phyloP scores from a whole-genome alignment of 257 asterid genomes.

The Verbena officinalis region DNA sequence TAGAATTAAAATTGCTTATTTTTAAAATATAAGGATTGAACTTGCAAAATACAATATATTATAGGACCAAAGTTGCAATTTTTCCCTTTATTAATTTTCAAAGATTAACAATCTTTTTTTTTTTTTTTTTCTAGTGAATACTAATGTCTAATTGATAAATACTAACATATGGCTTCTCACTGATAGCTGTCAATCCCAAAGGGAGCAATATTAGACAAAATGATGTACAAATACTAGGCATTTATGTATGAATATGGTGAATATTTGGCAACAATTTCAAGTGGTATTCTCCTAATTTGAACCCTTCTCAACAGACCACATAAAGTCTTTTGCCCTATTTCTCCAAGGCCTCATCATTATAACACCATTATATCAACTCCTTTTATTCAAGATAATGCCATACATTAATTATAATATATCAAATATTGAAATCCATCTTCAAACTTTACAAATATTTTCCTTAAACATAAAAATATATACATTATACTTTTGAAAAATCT shows the following conservation, averaged over 20 bases:
- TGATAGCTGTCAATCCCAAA: neutral
- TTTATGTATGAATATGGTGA: neutral
- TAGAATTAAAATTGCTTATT: too few relatives aligned
- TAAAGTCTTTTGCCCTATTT: slow-evolving; percentile 34
- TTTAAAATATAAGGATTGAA: too few relatives aligned
- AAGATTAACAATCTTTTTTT: too few relatives aligned
- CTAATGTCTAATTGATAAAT: neutral
- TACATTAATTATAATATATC: neutral
- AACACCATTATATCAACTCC: slow-evolving; percentile 15
- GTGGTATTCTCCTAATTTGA: slow-evolving; percentile 36
- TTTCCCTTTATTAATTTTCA: too few relatives aligned
- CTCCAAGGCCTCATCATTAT: slow-evolving; percentile 21
- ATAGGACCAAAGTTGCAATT: too few relatives aligned
- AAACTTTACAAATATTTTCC: too few relatives aligned
- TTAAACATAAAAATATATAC: too few relatives aligned
- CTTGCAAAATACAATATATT: too few relatives aligned
- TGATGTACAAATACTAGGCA: slow-evolving; percentile 2
- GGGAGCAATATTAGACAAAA: slow-evolving; percentile 17
- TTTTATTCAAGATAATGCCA: slow-evolving; percentile 1
- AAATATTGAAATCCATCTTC: neutral
- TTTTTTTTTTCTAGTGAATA: too few relatives aligned
- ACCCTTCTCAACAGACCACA: slow-evolving; percentile 44
- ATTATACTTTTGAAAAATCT: too few relatives aligned
- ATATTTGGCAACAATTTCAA: slow-evolving; percentile 29
- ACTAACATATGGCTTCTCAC: neutral